phyloP scores from a whole-genome alignment of 768 basidiomycete genomes.

The Lentinula sp. region DNA sequence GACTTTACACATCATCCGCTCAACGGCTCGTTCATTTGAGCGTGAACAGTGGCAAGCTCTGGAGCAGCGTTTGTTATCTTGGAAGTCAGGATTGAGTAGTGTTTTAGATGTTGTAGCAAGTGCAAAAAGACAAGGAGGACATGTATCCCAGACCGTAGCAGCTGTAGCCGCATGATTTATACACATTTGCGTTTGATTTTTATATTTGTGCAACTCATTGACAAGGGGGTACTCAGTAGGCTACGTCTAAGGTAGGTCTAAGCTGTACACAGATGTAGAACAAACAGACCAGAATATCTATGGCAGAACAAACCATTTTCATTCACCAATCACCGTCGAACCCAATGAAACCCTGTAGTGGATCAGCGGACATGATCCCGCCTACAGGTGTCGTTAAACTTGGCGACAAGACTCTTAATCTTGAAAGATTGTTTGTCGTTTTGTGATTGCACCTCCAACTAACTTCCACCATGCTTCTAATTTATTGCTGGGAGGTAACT shows the following conservation, averaged over 20 bases:
- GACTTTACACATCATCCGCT: constrained; percentile 64
- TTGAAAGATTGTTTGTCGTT: too few relatives aligned
- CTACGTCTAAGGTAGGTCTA: not conserved
- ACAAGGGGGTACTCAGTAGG: not conserved
- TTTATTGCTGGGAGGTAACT: too few relatives aligned
- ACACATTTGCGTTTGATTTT: not conserved
- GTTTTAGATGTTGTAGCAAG: constrained; percentile 66
- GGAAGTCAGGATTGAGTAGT: constrained; percentile 66
- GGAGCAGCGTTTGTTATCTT: constrained; percentile 66
- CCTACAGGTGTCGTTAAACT: too few relatives aligned
- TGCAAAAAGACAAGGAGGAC: constrained; percentile 42
- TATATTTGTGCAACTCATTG: not conserved
- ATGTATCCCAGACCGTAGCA: constrained; percentile 13
- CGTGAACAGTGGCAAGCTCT: constrained; percentile 75
- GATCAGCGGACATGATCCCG: not conserved
- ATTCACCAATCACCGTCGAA: constrained; percentile 82
- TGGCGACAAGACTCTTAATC: too few relatives aligned
- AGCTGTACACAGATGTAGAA: not conserved
- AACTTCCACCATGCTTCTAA: too few relatives aligned
- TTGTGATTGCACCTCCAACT: too few relatives aligned
- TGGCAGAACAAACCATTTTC: not conserved
- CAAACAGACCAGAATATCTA: too few relatives aligned
- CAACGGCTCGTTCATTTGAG: constrained; percentile 72
- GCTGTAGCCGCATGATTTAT: constrained; percentile 15
- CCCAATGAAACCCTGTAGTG: constrained; percentile 63